Percentiles rank a stretch among this genome's conserved stretches.
These are phyloP conservation scores for Aspergillus sergii DNA, from an alignment of 2,329 filamentous ascomycete species.

Conservation along the genomic window DNA sequence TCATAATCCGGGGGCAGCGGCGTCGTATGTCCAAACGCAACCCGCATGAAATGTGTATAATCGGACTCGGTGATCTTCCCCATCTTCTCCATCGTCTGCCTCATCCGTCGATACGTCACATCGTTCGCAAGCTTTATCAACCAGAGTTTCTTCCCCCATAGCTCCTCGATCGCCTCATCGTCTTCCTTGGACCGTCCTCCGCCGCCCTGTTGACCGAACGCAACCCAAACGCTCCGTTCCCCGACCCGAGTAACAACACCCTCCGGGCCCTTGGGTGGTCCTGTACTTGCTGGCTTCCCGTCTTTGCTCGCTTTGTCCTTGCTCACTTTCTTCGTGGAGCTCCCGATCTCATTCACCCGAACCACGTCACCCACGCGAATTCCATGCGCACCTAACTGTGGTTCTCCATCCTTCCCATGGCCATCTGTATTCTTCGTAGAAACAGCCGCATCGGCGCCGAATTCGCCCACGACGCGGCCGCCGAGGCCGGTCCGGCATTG, in stretches of 20 bases:
- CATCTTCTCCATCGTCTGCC: constrained; percentile 64
- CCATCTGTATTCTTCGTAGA: constrained; percentile 42
- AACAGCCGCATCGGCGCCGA: constrained; percentile 71
- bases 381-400: constrained; percentile 48
- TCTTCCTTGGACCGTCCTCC: constrained; percentile 40
- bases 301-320: constrained; percentile 38
- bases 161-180: constrained; percentile 49
- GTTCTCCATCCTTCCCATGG: constrained; percentile 39
- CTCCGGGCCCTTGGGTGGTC: constrained; percentile 37
- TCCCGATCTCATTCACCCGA: constrained; percentile 42
- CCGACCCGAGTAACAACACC: constrained; percentile 51
- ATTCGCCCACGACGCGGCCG: constrained; percentile 85
- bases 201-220: constrained; percentile 44
- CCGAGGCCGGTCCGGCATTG: constrained; percentile 86
- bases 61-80: constrained; percentile 59
- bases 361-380: constrained; percentile 53
- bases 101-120: constrained; percentile 67
- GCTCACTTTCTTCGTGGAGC: constrained; percentile 25
- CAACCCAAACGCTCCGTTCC: constrained; percentile 47
- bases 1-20: constrained; percentile 55
- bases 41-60: constrained; percentile 60
- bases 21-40: constrained; percentile 62
- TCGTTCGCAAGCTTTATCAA: constrained; percentile 68
- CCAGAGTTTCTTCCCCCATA: constrained; percentile 63
- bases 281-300: constrained; percentile 25